Evolutionary conservation across 2,329 filamentous ascomycete species (phyloP).

Genomic region (Trichoderma koningiopsis): DNA sequence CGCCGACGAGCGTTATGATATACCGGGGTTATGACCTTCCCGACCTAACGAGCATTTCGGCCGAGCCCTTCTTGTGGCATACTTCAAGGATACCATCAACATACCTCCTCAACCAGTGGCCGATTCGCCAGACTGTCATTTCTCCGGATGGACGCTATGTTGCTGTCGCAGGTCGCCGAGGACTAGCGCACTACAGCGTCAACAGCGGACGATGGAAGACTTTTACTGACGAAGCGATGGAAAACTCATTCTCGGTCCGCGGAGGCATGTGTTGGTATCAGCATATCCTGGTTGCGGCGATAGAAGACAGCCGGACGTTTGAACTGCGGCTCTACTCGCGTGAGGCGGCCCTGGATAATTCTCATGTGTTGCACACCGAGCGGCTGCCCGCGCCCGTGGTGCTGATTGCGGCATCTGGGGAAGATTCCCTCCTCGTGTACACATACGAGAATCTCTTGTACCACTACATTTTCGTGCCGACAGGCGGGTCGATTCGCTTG

Average conservation of each 20-base stretch:
- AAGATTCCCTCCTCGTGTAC: slow-evolving; percentile 94
- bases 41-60: slow-evolving; percentile 87
- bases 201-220: slow-evolving; percentile 95
- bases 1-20: slow-evolving; percentile 83
- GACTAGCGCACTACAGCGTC: slow-evolving; percentile 93
- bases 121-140: slow-evolving; percentile 81
- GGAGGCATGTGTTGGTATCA: slow-evolving; percentile 99
- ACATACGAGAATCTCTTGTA: slow-evolving; percentile 96
- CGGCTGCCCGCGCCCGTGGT: slow-evolving; percentile 84
- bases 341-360: slow-evolving; percentile 74
- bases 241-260: slow-evolving; percentile 88
- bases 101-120: slow-evolving; percentile 92
- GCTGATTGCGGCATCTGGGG: slow-evolving; percentile 82
- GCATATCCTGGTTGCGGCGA: slow-evolving; percentile 87
- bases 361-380: slow-evolving; percentile 74
- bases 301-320: slow-evolving; percentile 81
- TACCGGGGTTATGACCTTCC: slow-evolving; percentile 92
- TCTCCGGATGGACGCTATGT: slow-evolving; percentile 93
- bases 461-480: slow-evolving; percentile 84
- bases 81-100: slow-evolving; percentile 80
- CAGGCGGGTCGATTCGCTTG: slow-evolving; percentile 69
- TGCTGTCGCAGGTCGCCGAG: slow-evolving; percentile 90
- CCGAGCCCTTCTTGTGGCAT: slow-evolving; percentile 94
- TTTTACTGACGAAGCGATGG: slow-evolving; percentile 76
- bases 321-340: slow-evolving; percentile 92